Conservation (phyloP, 371 early-diverging fungal genomes). For the Funneliformis caledonium region DNA sequence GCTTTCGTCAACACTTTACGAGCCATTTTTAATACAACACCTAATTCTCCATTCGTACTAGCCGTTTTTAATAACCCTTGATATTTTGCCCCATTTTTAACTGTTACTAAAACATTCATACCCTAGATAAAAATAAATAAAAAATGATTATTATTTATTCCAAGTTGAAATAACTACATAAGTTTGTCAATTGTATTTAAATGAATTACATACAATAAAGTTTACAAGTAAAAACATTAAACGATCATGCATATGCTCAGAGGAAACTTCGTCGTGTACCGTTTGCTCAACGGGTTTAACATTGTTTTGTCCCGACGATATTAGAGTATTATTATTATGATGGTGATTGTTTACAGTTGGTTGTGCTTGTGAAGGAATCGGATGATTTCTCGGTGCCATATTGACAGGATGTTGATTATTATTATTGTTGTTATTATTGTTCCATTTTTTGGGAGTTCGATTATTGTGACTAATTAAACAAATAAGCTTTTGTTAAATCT, state of each 20-base stretch:
- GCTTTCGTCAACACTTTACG: conserved; percentile 53
- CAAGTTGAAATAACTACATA: not conserved
- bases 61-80: conserved; percentile 82
- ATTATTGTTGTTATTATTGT: conserved; percentile 17
- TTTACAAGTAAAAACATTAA: conserved; percentile 75
- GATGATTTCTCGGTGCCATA: conserved; percentile 25
- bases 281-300: conserved; percentile 26
- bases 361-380: conserved; percentile 12
- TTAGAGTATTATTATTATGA: conserved; percentile 11
- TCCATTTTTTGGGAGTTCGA: conserved; percentile 30
- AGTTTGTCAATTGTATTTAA: not conserved
- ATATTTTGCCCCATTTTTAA: conserved; percentile 69
- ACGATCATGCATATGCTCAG: conserved; percentile 70
- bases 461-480: conserved; percentile 23
- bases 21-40: conserved; percentile 74
- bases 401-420: conserved; percentile 30
- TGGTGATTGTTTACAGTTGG: conserved; percentile 9
- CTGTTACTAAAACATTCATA: conserved; percentile 68
- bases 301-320: conserved; percentile 1
- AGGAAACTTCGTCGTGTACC: conserved; percentile 48
- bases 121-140: conserved; percentile 59
- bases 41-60: conserved; percentile 74
- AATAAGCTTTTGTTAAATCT: not conserved
- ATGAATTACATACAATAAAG: conserved; percentile 63
- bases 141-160: not conserved